phyloP scores from a whole-genome alignment of 805 yeast species.

The Sugiyamaella americana region DNA sequence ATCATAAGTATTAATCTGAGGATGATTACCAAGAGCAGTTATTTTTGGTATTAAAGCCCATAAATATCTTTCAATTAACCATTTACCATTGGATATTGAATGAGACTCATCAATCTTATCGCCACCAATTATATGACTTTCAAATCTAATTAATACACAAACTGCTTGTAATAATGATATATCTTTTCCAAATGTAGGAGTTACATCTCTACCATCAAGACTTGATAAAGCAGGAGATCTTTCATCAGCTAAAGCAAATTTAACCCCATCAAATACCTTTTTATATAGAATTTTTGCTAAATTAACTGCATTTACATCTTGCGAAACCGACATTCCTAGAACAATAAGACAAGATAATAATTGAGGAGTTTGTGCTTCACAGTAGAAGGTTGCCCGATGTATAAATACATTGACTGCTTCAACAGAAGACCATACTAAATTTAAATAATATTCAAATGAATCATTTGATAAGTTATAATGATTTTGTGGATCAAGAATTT shows the following conservation, averaged over 20 bases:
- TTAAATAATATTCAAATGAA: constrained; percentile 16
- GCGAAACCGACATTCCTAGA: constrained; percentile 28
- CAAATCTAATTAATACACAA: constrained; percentile 26
- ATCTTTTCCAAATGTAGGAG: constrained; percentile 9
- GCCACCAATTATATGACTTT: constrained; percentile 20
- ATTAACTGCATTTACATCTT: constrained; percentile 10
- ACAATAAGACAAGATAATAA: constrained; percentile 26
- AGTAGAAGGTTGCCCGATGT: constrained; percentile 28
- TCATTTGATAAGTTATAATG: constrained; percentile 11
- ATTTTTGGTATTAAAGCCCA: constrained; percentile 21
- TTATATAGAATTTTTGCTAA: constrained; percentile 20
- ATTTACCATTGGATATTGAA: constrained; percentile 16
- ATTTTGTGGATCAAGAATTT: constrained; percentile 4
- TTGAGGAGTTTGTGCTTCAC: constrained; percentile 21
- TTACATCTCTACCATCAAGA: background rate
- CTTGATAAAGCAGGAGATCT: constrained; percentile 2
- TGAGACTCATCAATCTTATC: constrained; percentile 9
- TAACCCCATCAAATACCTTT: constrained; percentile 21
- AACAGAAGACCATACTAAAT: constrained; percentile 23
- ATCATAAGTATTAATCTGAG: constrained; percentile 8
- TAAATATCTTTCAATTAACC: constrained; percentile 24
- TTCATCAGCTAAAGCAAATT: constrained; percentile 16
- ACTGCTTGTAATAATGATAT: constrained; percentile 29
- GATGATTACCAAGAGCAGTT: constrained; percentile 12
- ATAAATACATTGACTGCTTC: constrained; percentile 21